phyloP scores from a whole-genome alignment of 306 rosid species.

The Carpinus fangiana region DNA sequence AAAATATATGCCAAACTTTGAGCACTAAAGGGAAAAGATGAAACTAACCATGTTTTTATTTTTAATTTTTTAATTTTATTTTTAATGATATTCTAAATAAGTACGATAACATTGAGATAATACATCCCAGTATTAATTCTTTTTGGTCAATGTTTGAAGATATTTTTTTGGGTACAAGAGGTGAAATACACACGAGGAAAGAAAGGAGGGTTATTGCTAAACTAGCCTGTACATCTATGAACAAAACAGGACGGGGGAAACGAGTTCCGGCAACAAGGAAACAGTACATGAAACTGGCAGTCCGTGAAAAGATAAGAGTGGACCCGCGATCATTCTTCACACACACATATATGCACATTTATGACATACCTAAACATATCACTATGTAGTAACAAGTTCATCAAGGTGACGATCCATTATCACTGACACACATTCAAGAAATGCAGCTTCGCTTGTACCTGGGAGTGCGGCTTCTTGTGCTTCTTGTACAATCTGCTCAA shows the following conservation, averaged over 20 bases:
- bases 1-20: too few species aligned
- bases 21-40: too few species aligned
- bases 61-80: too few species aligned
- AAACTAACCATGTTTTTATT: too few species aligned
- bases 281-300: constrained; percentile 5
- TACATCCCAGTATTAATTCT: constrained; percentile 16
- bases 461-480: constrained; percentile 50
- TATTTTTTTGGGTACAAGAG: constrained; percentile 7
- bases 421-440: constrained; percentile 49
- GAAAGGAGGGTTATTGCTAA: background rate
- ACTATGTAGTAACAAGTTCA: constrained; percentile 24
- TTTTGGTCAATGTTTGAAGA: constrained; percentile 22
- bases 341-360: background rate
- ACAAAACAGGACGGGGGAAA: background rate
- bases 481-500: constrained; percentile 57
- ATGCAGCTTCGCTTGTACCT: constrained; percentile 47
- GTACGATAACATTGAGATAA: background rate
- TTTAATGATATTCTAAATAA: background rate
- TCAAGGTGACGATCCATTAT: constrained; percentile 53
- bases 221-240: background rate
- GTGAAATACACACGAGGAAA: background rate
- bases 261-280: constrained; percentile 8
- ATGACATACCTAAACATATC: background rate
- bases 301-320: constrained; percentile 1
- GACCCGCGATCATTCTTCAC: constrained; percentile 1